phyloP scores from a whole-genome alignment of 192 early-diverging fungal genomes.

The Coemansia sp. region DNA sequence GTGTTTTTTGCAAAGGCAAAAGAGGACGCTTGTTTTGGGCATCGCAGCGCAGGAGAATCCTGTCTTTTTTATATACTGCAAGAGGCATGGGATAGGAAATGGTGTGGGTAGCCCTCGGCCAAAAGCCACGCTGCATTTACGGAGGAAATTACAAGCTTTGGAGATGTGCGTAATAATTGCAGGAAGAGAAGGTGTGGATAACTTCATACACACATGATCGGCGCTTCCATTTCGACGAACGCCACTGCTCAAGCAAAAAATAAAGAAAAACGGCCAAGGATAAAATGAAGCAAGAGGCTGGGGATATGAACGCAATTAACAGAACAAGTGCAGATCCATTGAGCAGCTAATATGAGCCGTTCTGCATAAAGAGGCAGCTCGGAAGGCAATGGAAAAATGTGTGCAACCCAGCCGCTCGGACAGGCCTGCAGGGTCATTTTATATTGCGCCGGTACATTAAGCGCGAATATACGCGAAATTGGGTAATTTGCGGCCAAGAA shows the following conservation, averaged over 20 bases:
- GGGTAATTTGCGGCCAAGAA: too few species aligned
- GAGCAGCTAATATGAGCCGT: not conserved
- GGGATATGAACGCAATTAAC: not conserved
- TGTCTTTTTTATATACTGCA: not conserved
- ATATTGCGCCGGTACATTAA: too few species aligned
- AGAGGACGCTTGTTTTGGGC: not conserved
- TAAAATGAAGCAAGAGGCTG: not conserved
- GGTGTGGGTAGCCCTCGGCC: not conserved
- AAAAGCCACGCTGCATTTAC: not conserved
- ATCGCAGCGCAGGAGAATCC: not conserved
- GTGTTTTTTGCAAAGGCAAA: constrained; percentile 1
- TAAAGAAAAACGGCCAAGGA: not conserved
- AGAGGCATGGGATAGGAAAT: too few species aligned
- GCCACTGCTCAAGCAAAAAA: constrained; percentile 9
- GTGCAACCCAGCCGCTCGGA: too few species aligned
- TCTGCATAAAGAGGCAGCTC: not conserved
- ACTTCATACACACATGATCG: constrained; percentile 9
- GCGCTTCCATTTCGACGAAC: constrained; percentile 6
- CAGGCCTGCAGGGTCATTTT: too few species aligned
- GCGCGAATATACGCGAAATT: too few species aligned
- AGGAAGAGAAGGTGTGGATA: not conserved
- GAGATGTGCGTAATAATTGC: not conserved
- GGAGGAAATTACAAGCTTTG: not conserved
- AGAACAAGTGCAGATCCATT: too few species aligned
- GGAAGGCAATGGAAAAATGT: not conserved